Conservation (phyloP, 73 alveolate species). For the Paraurostyla sp. region DNA sequence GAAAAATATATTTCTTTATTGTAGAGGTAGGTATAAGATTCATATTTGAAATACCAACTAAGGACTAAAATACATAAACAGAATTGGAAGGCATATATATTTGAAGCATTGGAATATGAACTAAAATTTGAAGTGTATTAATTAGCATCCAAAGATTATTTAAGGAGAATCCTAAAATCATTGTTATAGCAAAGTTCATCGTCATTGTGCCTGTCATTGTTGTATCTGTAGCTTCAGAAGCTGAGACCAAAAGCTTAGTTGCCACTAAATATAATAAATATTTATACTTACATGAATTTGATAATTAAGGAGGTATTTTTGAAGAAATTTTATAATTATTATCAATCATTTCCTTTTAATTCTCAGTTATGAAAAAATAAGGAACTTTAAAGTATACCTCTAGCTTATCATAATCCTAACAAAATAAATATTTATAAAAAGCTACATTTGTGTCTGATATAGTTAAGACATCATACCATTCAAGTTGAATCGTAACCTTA, state of each 20-base stretch:
- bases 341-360: not conserved
- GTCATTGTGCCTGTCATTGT: constrained; percentile 23
- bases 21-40: constrained; percentile 6
- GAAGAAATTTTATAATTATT: not conserved
- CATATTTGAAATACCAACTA: not conserved
- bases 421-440: not conserved
- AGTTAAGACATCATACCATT: not conserved
- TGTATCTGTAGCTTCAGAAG: not conserved
- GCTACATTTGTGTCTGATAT: not conserved
- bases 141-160: constrained; percentile 49
- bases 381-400: not conserved
- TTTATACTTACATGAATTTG: not conserved
- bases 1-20: not conserved
- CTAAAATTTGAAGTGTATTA: constrained; percentile 19
- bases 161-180: constrained; percentile 19
- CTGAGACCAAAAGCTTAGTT: not conserved
- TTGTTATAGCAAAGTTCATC: not conserved
- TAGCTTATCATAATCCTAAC: not conserved
- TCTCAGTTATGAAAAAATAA: not conserved
- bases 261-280: not conserved
- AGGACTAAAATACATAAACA: not conserved
- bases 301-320: not conserved
- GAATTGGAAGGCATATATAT: constrained; percentile 26
- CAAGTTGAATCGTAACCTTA: not conserved
- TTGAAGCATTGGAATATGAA: constrained; percentile 1